Base-by-base conservation (phyloP, 2,329 filamentous ascomycete species). In the Botrytis fragariae region DNA sequence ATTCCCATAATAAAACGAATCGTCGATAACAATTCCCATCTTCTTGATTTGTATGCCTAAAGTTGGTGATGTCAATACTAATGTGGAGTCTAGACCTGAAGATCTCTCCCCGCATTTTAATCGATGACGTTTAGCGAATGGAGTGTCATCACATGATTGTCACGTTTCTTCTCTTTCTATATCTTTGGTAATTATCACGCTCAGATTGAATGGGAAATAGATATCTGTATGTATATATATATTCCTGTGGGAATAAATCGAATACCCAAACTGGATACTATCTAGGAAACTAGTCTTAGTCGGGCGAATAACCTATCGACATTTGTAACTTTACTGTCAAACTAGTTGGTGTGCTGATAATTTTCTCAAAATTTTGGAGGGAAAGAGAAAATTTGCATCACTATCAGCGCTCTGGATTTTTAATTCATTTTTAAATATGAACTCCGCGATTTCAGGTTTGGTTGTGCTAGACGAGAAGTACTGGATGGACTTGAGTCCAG, bases 21-120 rank as follows among this genome's bases (percentile, higher is more conserved):
- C 63, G 29, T 48, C 63, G 44, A 65, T 65, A 14, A 7, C 12
- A 51, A 65, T 65, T 65, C 44, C 63, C 44, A 65, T 65, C 44
- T 48, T 48, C 63, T 16, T 65, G 39, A 29, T 65, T 65, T 8
- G 22, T 9, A 18, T 37, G 59, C 59, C 63, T 51, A 37, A 35
- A 51, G 16, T 45, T 9, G 45, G 63, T 65, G 63, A 37, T 65
- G 63, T 37, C 63, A 51, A 61, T n/a, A 14, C 37, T 39, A 22
- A 14, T 18, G 20, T 48, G 20, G 29, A 48, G 29, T 35, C 6
- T 65, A 20, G 29, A 9, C 29, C 42, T 32, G 44, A 65, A 48
- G 44, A 65, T 35, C 20, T 16, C 12, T 37, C 63, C 44, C 63
- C 63, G 29, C 44, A 37, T 37, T n/a, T 57, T 51, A 10, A 48